Evolutionary conservation across 2,329 filamentous ascomycete species (phyloP).

Genomic region (Monosporascus sp.): DNA sequence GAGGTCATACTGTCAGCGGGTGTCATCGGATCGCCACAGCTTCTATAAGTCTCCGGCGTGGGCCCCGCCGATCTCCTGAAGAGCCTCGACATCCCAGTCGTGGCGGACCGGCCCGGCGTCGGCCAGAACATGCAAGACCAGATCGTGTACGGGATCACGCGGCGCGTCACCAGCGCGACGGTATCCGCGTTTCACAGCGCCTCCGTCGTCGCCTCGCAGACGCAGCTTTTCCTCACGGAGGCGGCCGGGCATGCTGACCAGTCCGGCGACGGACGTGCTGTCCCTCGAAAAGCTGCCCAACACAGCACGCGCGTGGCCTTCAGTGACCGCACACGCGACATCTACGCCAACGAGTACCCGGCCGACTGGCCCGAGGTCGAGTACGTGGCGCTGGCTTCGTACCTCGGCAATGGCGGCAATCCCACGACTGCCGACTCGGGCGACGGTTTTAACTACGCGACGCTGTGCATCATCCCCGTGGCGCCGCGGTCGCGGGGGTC

Average conservation of each 20-base stretch:
- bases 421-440: conserved; percentile 6
- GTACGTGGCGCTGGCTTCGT: conserved; percentile 22
- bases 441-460: conserved; percentile 25
- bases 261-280: conserved; percentile 19
- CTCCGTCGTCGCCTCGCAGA: conserved; percentile 15
- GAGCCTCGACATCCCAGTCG: conserved; percentile 41
- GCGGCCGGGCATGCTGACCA: conserved; percentile 23
- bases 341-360: conserved; percentile 21
- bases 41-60: conserved; percentile 32
- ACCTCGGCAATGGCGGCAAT: conserved; percentile 6
- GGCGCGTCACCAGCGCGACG: conserved; percentile 29
- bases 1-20: conserved; percentile 64
- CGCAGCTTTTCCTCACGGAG: conserved; percentile 18
- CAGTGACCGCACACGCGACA: conserved; percentile 10
- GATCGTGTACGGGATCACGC: conserved; percentile 26
- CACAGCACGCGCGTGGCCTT: conserved; percentile 13
- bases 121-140: conserved; percentile 59
- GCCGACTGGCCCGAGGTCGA: conserved; percentile 33
- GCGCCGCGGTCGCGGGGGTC: conserved; percentile 43
- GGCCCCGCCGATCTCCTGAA: conserved; percentile 28
- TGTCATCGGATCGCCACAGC: conserved; percentile 59
- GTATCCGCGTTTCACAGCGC: conserved; percentile 21
- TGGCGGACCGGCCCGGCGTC: conserved; percentile 53
- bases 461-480: conserved; percentile 17
- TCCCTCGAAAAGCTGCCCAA: conserved; percentile 29